Evolutionary conservation across 805 yeast species (phyloP).

Genomic region (Tetrapisispora namnaoensis): DNA sequence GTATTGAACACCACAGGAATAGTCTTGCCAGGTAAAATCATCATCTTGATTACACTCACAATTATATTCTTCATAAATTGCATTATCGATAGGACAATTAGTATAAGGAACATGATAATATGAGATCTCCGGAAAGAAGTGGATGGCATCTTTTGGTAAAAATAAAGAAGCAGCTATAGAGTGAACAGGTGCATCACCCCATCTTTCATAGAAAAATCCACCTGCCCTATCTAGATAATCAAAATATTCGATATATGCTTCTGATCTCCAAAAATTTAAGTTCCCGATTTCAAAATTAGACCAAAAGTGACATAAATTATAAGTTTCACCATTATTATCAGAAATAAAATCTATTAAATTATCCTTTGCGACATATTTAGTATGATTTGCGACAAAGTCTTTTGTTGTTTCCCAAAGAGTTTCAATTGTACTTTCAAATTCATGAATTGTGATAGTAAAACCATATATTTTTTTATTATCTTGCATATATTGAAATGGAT

Average conservation of each 20-base stretch:
- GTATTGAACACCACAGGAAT: constrained; percentile 59
- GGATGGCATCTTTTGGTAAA: constrained; percentile 52
- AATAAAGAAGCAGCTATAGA: constrained; percentile 72
- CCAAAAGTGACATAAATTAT: constrained; percentile 86
- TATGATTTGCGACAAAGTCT: constrained; percentile 50
- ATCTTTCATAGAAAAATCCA: constrained; percentile 80
- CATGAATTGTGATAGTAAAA: constrained; percentile 64
- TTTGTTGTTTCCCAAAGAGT: constrained; percentile 68
- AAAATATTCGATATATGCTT: constrained; percentile 59
- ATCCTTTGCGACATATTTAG: constrained; percentile 44
- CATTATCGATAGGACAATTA: constrained; percentile 65
- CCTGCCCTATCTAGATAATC: constrained; percentile 60
- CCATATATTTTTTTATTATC: constrained; percentile 66
- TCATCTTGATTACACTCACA: constrained; percentile 68
- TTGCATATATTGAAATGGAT: constrained; percentile 70
- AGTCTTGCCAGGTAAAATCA: constrained; percentile 63
- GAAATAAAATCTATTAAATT: constrained; percentile 64
- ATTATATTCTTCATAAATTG: constrained; percentile 43
- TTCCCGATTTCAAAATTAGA: constrained; percentile 75
- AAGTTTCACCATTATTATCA: constrained; percentile 56
- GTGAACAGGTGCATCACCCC: constrained; percentile 91
- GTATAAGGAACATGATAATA: constrained; percentile 67
- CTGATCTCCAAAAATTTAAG: constrained; percentile 62
- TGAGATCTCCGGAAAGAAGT: constrained; percentile 73
- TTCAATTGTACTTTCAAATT: constrained; percentile 58